Base-by-base conservation (phyloP, 257 asterid genomes). In the Ligustrum vulgare region DNA sequence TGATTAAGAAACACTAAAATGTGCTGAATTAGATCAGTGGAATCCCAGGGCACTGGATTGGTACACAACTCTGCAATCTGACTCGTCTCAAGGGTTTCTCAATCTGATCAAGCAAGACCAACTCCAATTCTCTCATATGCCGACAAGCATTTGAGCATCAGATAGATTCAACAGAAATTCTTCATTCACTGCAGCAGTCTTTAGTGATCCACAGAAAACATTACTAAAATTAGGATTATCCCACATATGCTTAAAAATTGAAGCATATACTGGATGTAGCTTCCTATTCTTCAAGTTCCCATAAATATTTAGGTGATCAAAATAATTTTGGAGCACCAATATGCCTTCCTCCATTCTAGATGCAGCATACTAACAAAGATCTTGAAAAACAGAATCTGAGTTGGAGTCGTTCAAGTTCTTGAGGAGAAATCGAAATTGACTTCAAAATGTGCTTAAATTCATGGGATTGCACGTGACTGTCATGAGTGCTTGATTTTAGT, bases 61-160 rank as follows among this genome's bases (percentile, higher is more conserved):
- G 90, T 81, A 77, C 91, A 80, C 79, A 91, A 82, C 78, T 90
- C 96, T 10, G 82, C 81, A 32, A 93, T 90, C 88, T 91, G 97
- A 75, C 84, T 79, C 96, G 88, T 77, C 49, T 88, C 96, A 76
- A 79, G 73, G 76, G 77, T 89, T 74, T 95, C 97, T 33, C 98
- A 89, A 79, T 84, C 88, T 13, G 96, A 91, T 82, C 93, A 74
- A 34, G 97, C 96, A 81, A 95, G 97, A 70, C 99, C 97, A 81
- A 90, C 67, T 67, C 90, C 91, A 72, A 95, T 83, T 80, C 86
- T 95, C 85, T 95, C 98, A 64, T 91, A 78, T 56, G 75, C 79
- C 4, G 90, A 85, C 88, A 95, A 80, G n/a, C n/a, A n/a, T 76
- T 82, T 73, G 78, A 23, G 86, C 93, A 78, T 73, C 83, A 76